Evolutionary conservation across 2,329 filamentous ascomycete genomes (phyloP).

Genomic region (Fusarium longipes): DNA sequence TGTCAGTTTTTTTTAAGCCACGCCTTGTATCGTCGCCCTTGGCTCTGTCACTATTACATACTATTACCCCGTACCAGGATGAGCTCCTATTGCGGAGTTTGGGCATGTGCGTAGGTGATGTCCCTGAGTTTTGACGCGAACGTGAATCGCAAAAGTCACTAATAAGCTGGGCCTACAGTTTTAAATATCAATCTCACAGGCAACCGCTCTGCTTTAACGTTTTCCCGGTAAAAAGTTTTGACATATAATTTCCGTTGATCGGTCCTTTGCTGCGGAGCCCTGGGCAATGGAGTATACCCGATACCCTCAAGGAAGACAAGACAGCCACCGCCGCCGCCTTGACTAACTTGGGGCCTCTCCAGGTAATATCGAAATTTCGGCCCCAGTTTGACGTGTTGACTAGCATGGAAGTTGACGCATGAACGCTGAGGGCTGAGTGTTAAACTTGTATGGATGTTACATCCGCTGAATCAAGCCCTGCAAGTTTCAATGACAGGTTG

Average conservation of each 20-base stretch:
- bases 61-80: background rate
- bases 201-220: slow-evolving; percentile 7
- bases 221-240: slow-evolving; percentile 4
- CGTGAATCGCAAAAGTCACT: slow-evolving; percentile 2
- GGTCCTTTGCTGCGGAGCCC: slow-evolving; percentile 5
- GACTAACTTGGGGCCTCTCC: background rate
- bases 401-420: slow-evolving; percentile 19
- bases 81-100: slow-evolving; percentile 15
- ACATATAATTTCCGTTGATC: slow-evolving; percentile 10
- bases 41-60: background rate
- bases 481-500: slow-evolving; percentile 30
- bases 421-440: slow-evolving; percentile 1
- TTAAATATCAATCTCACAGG: background rate
- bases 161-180: background rate
- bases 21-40: background rate
- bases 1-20: background rate
- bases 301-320: slow-evolving; percentile 4
- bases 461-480: slow-evolving; percentile 14
- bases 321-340: background rate
- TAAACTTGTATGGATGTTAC: slow-evolving; percentile 13
- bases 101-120: background rate
- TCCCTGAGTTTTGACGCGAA: slow-evolving; percentile 9
- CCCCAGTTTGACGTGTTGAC: background rate
- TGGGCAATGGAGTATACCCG: background rate
- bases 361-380: background rate